Evolutionary conservation across 2,329 filamentous ascomycete genomes (phyloP).

Genomic region (Periconia sp.): DNA sequence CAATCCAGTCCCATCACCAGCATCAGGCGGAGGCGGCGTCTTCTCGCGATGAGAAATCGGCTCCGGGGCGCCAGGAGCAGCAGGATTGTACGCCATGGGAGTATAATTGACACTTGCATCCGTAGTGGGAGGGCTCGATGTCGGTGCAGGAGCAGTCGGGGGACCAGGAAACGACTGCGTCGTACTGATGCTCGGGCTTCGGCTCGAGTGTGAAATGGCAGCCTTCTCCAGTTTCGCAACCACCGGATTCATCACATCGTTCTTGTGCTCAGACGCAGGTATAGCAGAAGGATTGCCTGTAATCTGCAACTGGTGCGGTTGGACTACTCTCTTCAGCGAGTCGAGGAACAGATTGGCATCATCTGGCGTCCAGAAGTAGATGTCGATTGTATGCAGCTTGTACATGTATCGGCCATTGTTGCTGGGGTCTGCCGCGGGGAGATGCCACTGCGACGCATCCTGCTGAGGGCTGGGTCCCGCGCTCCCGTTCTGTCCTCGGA

Average conservation of each 20-base stretch:
- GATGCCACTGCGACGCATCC: constrained; percentile 69
- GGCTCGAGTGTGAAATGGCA: constrained; percentile 64
- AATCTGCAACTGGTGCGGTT: constrained; percentile 58
- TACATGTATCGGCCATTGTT: constrained; percentile 83
- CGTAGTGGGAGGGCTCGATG: constrained; percentile 33
- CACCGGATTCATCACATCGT: constrained; percentile 67
- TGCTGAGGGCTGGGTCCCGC: constrained; percentile 51
- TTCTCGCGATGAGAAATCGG: constrained; percentile 76
- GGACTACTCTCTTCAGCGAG: constrained; percentile 69
- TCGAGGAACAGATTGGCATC: constrained; percentile 76
- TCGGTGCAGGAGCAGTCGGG: constrained; percentile 34
- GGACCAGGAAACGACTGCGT: constrained; percentile 47
- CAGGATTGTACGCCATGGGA: constrained; percentile 79
- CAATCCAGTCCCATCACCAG: constrained; percentile 56
- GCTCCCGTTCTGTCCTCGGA: constrained; percentile 37
- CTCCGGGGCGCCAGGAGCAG: constrained; percentile 77
- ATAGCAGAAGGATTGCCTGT: constrained; percentile 44
- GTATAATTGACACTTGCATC: constrained; percentile 56
- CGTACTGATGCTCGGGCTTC: constrained; percentile 45
- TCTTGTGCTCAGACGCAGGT: constrained; percentile 50
- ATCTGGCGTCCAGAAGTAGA: constrained; percentile 80
- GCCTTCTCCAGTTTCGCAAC: constrained; percentile 76
- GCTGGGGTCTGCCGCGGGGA: constrained; percentile 72
- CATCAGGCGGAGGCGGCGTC: constrained; percentile 77
- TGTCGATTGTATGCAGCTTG: constrained; percentile 74